Base-by-base conservation (phyloP, 768 basidiomycete genomes). In the Kwoniella sp. region DNA sequence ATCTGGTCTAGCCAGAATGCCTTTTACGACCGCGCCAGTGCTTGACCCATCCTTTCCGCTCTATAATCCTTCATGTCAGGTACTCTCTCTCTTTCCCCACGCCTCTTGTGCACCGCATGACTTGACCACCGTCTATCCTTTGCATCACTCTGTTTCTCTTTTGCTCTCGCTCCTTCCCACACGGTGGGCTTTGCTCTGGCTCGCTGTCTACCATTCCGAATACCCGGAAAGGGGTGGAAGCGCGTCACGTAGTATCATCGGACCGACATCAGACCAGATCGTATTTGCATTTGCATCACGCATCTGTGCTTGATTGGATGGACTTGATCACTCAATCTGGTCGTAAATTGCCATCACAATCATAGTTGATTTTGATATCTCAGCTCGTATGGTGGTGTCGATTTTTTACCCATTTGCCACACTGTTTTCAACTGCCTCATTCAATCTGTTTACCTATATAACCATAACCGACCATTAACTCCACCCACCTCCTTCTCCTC, bases 381-480 rank as follows among this genome's bases (percentile, higher is more conserved):
- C 10, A 3, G 8, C 10, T 44, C 40, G 33, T 44, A 44, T 44
- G 40, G 40, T 19, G 40, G 40, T 33, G 33, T 33, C 33, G 40
- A 44, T 44, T 44, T 44, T 44, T 44, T 44, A 44, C 40, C 40
- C 40, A 44, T 44, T 44, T 44, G 40, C 40, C 40, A 10, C 40
- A 44, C 40, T 44, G 40, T 44, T 19, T 44, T 44, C 40, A 44
- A 44, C 40, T 19, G 40, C 40, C 40, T 44, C 40, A 19, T 44
- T 44, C 40, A 44, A 6, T 50, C 24, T 29, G 49, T 29, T 50
- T 29, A 50, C 56, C 44, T 51, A 52, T 30, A 60, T 47, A 51
- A 21, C 30, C 63, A 47, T 37, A 56, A 56, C 22, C 62, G 49
- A 22, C 25, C 22, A 4, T 49, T 10, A 10, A 49, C 48, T 26